Conservation (phyloP, 805 yeast species). For the Metschnikowia orientalis region DNA sequence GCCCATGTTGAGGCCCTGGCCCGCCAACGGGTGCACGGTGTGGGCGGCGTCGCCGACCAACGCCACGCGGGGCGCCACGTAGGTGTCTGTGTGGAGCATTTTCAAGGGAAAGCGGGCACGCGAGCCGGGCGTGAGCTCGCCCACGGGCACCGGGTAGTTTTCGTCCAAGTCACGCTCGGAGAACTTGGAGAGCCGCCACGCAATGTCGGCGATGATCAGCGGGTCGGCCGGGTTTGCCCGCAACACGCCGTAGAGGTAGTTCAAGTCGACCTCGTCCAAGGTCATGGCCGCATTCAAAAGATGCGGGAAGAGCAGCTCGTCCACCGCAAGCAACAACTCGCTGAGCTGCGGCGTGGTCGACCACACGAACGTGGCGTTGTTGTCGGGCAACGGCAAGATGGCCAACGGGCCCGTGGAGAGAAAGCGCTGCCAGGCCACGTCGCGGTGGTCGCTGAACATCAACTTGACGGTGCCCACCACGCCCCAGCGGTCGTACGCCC, state of each 20-base stretch:
- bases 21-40: slow-evolving; percentile 94
- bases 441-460: slow-evolving; percentile 64
- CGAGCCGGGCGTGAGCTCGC: slow-evolving; percentile 53
- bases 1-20: slow-evolving; percentile 98
- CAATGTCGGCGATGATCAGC: slow-evolving; percentile 59
- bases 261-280: slow-evolving; percentile 72
- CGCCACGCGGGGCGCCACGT: slow-evolving; percentile 79
- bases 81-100: slow-evolving; percentile 85
- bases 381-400: slow-evolving; percentile 79
- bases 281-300: slow-evolving; percentile 84
- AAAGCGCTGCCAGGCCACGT: slow-evolving; percentile 91
- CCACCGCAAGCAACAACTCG: slow-evolving; percentile 51
- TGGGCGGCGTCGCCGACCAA: slow-evolving; percentile 99
- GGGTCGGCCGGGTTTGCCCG: slow-evolving; percentile 38
- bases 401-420: slow-evolving; percentile 92
- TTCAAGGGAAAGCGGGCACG: slow-evolving; percentile 88
- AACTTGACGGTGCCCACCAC: slow-evolving; percentile 85
- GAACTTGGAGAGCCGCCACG: slow-evolving; percentile 57
- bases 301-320: slow-evolving; percentile 58
- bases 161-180: slow-evolving; percentile 49
- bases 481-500: slow-evolving; percentile 86
- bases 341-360: slow-evolving; percentile 76
- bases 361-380: slow-evolving; percentile 92
- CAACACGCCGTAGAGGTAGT: slow-evolving; percentile 52
- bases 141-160: slow-evolving; percentile 63